Evolutionary conservation across 2,329 filamentous ascomycete genomes (phyloP), one percentile per base, ranked within the genome.

Genomic region (Cytospora chrysosperma): DNA sequence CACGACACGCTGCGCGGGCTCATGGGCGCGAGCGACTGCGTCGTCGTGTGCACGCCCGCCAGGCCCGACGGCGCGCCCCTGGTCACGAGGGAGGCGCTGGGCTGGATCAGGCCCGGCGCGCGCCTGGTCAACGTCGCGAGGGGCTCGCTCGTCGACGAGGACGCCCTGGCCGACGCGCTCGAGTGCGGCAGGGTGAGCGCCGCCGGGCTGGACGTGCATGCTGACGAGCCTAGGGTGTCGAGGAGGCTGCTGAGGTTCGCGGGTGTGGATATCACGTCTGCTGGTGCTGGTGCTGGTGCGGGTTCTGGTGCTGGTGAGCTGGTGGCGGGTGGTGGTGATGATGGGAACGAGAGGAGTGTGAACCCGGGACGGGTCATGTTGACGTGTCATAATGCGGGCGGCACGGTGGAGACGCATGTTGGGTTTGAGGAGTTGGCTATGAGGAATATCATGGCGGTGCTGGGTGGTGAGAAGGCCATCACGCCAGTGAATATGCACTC

Each of bases 321-420:
- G n/a, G n/a, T n/a, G n/a, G n/a, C n/a, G 9, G 7, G 10, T 34
- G 32, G 28, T 30, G 32, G 32, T 34, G 32, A 12, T 13, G 50
- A 47, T 26, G 30, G 30, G 8, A 12, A 13, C 5, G 55, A 51
- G 21, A 54, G 24, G 40, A 30, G 47, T 10, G n/a, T 59, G 26
- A 63, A 58, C 4, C 69, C 71, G 8, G 75, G 77, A 0, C 80
- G 80, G 65, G 84, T 84, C 0, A 80, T 87, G 75, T 71, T 90
- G 61, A 85, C 88, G n/a, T 85, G 85, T 59, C 88, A 90, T 71
- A 88, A 88, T 67, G 88, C 87, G 1, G 87, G 87, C 0, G 86
- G 86, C 4, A 88, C 86, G 40, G 79, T 89, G 17, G 86, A 89
- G 72, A 87, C 87, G 65, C 85, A 87, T 69, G 72, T 82, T n/a